phyloP scores from a whole-genome alignment of 208 protist genomes.

The Crithidia brevicula region DNA sequence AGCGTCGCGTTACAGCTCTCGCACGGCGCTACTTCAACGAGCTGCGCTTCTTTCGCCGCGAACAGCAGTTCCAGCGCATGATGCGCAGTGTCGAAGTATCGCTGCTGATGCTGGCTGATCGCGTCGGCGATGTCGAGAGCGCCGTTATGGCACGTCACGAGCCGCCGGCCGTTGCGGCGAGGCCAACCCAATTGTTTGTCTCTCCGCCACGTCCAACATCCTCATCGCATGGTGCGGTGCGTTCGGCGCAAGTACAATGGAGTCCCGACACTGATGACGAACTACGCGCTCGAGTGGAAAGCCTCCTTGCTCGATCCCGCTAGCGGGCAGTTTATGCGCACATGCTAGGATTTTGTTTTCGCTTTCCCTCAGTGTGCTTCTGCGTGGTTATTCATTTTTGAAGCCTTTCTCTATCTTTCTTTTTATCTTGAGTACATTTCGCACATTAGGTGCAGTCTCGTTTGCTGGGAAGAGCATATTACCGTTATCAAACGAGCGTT shows the following conservation, averaged over 20 bases:
- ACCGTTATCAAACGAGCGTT: no score
- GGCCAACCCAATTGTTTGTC: neutral
- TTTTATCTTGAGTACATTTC: no score
- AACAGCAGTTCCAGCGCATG: slow-evolving; percentile 18
- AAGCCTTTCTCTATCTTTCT: no score
- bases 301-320: neutral
- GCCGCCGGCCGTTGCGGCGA: neutral
- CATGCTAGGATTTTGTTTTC: no score
- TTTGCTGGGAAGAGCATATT: no score
- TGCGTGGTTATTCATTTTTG: no score
- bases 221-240: neutral
- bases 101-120: slow-evolving; percentile 2
- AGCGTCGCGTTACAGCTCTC: slow-evolving; percentile 7
- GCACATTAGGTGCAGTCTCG: no score
- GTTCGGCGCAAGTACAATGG: slow-evolving; percentile 3
- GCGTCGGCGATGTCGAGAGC: neutral
- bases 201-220: neutral
- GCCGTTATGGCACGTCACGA: neutral
- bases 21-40: slow-evolving; percentile 19
- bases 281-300: slow-evolving; percentile 3
- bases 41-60: slow-evolving; percentile 11
- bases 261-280: slow-evolving; percentile 10
- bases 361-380: no score
- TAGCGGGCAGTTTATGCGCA: neutral
- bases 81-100: slow-evolving; percentile 14